These are phyloP conservation scores for Biscogniauxia mediterranea DNA, from an alignment of 2,329 filamentous ascomycete genomes.

Conservation along the genomic window DNA sequence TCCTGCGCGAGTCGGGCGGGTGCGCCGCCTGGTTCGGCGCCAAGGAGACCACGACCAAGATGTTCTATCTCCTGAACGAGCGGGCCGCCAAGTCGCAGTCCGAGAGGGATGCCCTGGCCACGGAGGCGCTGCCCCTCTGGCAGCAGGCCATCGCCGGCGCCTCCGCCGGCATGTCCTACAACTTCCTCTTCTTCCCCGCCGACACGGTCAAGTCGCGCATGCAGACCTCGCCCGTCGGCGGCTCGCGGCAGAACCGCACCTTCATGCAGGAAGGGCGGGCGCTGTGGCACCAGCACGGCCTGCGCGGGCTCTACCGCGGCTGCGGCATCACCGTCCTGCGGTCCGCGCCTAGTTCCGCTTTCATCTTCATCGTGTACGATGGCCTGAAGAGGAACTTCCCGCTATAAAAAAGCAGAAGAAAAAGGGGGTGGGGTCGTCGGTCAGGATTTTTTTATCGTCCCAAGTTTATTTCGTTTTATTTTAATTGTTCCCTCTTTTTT, in stretches of 20 bases:
- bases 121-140: slow-evolving; percentile 68
- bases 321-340: slow-evolving; percentile 90
- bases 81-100: slow-evolving; percentile 37
- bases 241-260: slow-evolving; percentile 53
- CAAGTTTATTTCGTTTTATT: not conserved
- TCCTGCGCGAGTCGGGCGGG: slow-evolving; percentile 91
- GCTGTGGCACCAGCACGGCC: slow-evolving; percentile 78
- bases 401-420: slow-evolving; percentile 32
- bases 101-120: slow-evolving; percentile 41
- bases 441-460: not conserved
- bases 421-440: no score
- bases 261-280: slow-evolving; percentile 71
- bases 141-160: slow-evolving; percentile 88
- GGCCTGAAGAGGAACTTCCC: slow-evolving; percentile 71
- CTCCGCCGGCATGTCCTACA: slow-evolving; percentile 87
- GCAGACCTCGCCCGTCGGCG: slow-evolving; percentile 77
- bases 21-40: slow-evolving; percentile 93
- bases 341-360: slow-evolving; percentile 91
- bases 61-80: slow-evolving; percentile 63
- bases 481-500: not conserved
- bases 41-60: slow-evolving; percentile 74
- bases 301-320: slow-evolving; percentile 85
- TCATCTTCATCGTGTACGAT: slow-evolving; percentile 96
- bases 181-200: slow-evolving; percentile 95
- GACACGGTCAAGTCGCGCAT: slow-evolving; percentile 97